Percentiles rank a stretch among this genome's conserved stretches.
phyloP scores from a whole-genome alignment of 2,329 filamentous ascomycete genomes.

The Monosporascus sp. region DNA sequence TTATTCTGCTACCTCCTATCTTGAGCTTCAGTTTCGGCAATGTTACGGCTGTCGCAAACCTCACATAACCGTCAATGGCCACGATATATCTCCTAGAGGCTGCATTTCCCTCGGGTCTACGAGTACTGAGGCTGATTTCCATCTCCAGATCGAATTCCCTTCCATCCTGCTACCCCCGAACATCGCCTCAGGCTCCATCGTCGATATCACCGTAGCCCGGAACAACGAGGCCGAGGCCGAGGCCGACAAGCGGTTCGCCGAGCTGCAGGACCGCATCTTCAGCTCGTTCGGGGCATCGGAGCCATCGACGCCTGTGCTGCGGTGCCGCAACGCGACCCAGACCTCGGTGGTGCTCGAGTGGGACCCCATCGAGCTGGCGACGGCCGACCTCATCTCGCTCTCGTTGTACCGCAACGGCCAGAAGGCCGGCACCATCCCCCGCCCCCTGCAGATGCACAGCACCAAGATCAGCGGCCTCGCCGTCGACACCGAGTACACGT shows the following conservation, averaged over 20 bases:
- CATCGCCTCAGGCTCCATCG: slow-evolving; percentile 93
- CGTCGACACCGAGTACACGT: slow-evolving; percentile 94
- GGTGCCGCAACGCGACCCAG: slow-evolving; percentile 94
- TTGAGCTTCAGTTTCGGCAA: not conserved
- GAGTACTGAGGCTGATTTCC: slow-evolving; percentile 12
- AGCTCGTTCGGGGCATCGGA: slow-evolving; percentile 77
- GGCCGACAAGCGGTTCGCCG: slow-evolving; percentile 69
- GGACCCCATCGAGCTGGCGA: slow-evolving; percentile 91
- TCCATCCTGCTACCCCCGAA: slow-evolving; percentile 94
- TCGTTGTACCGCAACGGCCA: slow-evolving; percentile 92
- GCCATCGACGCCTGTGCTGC: slow-evolving; percentile 71
- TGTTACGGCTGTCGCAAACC: slow-evolving; percentile 10
- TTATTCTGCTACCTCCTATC: slow-evolving; percentile 11
- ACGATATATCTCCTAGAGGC: not conserved
- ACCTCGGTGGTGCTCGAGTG: slow-evolving; percentile 98
- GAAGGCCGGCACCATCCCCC: slow-evolving; percentile 92
- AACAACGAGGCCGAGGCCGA: slow-evolving; percentile 74
- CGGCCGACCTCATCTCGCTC: slow-evolving; percentile 82
- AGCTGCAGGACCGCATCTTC: slow-evolving; percentile 86
- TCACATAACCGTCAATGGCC: slow-evolving; percentile 5
- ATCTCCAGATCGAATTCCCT: slow-evolving; percentile 85
- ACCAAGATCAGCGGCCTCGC: slow-evolving; percentile 96
- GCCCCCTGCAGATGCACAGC: slow-evolving; percentile 79
- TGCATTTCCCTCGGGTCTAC: not conserved
- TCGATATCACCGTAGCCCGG: slow-evolving; percentile 92